Percentiles rank a stretch among this genome's conserved stretches.
These are phyloP conservation scores for Chrysoporthe puriensis DNA, from an alignment of 2,329 filamentous ascomycete genomes.

Conservation along the genomic window DNA sequence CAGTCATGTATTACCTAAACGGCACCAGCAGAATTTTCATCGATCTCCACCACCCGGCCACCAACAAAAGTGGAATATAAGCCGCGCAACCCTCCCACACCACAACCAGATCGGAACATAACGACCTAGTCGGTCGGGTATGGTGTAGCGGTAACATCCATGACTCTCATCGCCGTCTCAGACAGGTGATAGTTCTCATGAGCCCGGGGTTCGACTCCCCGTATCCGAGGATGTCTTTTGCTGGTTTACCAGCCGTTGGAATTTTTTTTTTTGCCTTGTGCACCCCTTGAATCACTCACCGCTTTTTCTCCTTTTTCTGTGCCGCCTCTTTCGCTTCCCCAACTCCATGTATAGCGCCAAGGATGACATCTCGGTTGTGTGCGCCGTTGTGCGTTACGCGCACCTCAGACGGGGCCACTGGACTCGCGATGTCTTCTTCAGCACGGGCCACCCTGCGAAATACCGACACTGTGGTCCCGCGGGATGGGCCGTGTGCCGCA, in stretches of 20 bases:
- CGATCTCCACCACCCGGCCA: too few relatives aligned
- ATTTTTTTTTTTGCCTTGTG: neutral
- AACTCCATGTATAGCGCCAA: neutral
- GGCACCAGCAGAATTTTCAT: too few relatives aligned
- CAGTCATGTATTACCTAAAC: too few relatives aligned
- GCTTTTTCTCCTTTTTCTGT: neutral
- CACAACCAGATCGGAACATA: neutral
- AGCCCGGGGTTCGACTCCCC: constrained; percentile 19
- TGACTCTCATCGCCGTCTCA: constrained; percentile 7
- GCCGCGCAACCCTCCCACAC: too few relatives aligned
- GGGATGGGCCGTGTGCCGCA: too few relatives aligned
- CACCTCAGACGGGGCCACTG: neutral
- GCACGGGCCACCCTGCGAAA: too few relatives aligned
- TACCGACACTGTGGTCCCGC: too few relatives aligned
- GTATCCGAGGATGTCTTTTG: constrained; percentile 11
- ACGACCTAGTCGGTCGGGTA: neutral
- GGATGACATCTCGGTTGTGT: too few relatives aligned
- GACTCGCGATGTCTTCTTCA: neutral
- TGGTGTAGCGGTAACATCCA: constrained; percentile 6
- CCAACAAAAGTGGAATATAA: too few relatives aligned
- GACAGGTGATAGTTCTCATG: constrained; percentile 8
- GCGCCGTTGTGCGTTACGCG: too few relatives aligned
- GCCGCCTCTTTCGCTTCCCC: neutral
- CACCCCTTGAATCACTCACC: too few relatives aligned
- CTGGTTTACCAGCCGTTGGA: neutral